phyloP scores from a whole-genome alignment of 2,329 filamentous ascomycete genomes.

The Arachnopeziza araneosa region DNA sequence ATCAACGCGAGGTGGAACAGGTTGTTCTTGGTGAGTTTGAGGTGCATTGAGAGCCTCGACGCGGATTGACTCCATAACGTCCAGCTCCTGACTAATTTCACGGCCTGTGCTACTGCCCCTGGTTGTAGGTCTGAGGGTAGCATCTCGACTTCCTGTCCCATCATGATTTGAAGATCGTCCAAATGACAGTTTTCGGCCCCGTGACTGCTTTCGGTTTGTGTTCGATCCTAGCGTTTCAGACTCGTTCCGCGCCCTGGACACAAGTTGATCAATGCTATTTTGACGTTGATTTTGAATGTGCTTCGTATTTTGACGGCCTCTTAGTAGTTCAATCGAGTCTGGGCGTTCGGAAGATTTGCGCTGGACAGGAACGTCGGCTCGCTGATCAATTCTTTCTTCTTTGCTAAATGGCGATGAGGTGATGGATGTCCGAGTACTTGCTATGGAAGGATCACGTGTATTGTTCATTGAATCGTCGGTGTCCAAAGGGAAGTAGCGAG shows the following conservation, averaged over 20 bases:
- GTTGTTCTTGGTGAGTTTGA: neutral
- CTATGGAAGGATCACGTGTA: neutral
- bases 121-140: neutral
- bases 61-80: neutral
- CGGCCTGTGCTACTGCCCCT: neutral
- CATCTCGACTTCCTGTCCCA: neutral
- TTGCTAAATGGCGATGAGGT: neutral
- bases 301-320: neutral
- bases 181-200: neutral
- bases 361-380: neutral
- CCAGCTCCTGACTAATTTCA: neutral
- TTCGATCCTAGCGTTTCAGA: neutral
- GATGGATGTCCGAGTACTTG: neutral
- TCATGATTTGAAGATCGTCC: neutral
- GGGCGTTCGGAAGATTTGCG: neutral
- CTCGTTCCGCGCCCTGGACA: neutral
- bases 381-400: neutral
- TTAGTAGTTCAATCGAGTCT: neutral
- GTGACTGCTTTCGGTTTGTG: neutral
- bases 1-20: neutral
- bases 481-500: slow-evolving; percentile 8
- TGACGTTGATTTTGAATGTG: neutral
- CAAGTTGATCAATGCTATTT: neutral
- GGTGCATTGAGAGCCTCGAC: neutral
- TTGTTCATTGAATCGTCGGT: slow-evolving; percentile 2